Base-by-base conservation (phyloP, 768 basidiomycete genomes). In the Inosperma sp. region DNA sequence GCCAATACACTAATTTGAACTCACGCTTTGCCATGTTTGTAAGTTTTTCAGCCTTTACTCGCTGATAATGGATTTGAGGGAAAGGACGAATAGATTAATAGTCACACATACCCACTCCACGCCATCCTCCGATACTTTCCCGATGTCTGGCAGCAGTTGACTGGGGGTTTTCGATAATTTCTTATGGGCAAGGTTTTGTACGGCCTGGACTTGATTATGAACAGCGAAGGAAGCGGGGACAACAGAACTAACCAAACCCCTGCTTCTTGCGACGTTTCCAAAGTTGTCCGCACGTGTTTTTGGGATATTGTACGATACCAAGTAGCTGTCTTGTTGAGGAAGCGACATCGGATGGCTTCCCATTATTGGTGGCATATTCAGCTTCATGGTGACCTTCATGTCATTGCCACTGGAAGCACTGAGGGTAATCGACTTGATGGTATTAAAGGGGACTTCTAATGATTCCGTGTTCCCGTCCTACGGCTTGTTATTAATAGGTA, bases 401-500 rank as follows among this genome's bases (percentile, higher is more conserved):
- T 36, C 36, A n/a, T 22, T 40, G 6, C 22, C 22, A 34, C 40
- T 41, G n/a, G 35, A 19, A 19, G 36, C 51, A n/a, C 17, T 37
- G 5, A 36, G 33, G 9, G 13, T 48, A 33, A 52, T 4, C 3
- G 8, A 4, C 26, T 16, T 31, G 37, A 52, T 25, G 1, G 51
- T 46, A 0, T 59, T 31, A 59, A 77, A 82, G 3, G 67, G 65
- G 3, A 80, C 63, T 45, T 73, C 69, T 17, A 84, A 63, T 4
- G 37, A 41, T 33, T 84, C 82, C 36, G 76, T 71, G 36, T 66
- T 60, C 51, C 76, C 79, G 14, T 71, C 76, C 81, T 76, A 45
- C 25, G n/a, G 26, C 10, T 46, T 39, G 13, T 37, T 17, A 34
- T 51, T 30, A 60, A 50, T 34, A 19, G 23, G 27, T 35, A 7